phyloP scores from a whole-genome alignment of 352 stramenopile species.

The Hyaloperonospora brassicae region DNA sequence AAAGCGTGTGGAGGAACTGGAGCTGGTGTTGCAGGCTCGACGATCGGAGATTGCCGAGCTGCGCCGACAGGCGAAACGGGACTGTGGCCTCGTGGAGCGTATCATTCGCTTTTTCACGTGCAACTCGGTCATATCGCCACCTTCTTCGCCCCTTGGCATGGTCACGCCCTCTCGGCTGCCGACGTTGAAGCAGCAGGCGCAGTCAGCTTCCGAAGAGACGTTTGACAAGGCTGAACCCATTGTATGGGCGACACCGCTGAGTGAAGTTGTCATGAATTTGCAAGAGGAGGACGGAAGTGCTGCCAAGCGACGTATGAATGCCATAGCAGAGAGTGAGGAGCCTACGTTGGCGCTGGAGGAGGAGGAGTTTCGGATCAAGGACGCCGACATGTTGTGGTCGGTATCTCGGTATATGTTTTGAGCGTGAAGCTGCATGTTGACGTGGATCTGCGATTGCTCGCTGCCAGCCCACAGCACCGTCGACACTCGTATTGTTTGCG shows the following conservation, averaged over 20 bases:
- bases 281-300: conserved; percentile 23
- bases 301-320: conserved; percentile 23
- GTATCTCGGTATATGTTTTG: conserved; percentile 55
- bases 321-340: conserved; percentile 25
- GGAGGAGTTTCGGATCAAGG: conserved; percentile 47
- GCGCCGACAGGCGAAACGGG: conserved; percentile 26
- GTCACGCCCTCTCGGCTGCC: conserved; percentile 22
- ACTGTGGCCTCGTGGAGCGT: conserved; percentile 44
- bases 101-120: conserved; percentile 85
- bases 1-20: conserved; percentile 48
- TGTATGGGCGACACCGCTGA: conserved; percentile 29
- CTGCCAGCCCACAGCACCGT: conserved; percentile 1
- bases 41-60: conserved; percentile 47
- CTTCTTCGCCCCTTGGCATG: conserved; percentile 35
- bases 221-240: conserved; percentile 24
- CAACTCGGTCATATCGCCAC: conserved; percentile 43
- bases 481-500: conserved; percentile 25
- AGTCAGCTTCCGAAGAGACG: conserved; percentile 25
- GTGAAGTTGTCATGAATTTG: conserved; percentile 26
- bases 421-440: conserved; percentile 8
- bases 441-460: conserved; percentile 10
- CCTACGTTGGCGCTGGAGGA: conserved; percentile 33
- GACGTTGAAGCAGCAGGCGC: conserved; percentile 25
- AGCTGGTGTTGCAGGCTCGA: conserved; percentile 43
- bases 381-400: conserved; percentile 49